phyloP scores from a whole-genome alignment of 225 moss, liverwort and hornwort species.

The Climacium dendroides region DNA sequence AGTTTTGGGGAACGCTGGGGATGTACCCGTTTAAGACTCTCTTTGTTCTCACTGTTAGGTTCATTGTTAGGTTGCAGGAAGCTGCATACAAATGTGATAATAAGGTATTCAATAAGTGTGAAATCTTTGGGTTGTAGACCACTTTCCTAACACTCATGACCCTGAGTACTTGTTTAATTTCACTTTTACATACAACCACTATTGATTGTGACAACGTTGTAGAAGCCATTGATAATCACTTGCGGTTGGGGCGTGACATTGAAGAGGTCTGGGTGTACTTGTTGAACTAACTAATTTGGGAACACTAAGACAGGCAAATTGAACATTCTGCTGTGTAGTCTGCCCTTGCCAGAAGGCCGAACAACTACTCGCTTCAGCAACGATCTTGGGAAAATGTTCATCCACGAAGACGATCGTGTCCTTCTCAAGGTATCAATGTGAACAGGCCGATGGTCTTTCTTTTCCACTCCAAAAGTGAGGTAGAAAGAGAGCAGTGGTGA shows the following conservation, averaged over 20 bases:
- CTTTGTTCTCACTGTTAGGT: neutral
- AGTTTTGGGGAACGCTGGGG: neutral
- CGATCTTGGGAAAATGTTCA: conserved; percentile 67
- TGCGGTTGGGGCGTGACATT: neutral
- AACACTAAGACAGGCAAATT: neutral
- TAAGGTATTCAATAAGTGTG: neutral
- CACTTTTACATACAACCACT: neutral
- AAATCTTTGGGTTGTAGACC: neutral
- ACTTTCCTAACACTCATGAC: neutral
- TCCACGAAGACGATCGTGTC: conserved; percentile 84
- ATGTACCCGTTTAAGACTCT: neutral
- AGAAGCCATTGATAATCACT: neutral
- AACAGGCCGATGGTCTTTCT: neutral
- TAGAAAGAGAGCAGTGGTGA: neutral
- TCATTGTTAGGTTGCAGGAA: neutral
- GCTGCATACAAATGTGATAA: neutral
- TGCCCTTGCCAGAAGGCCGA: conserved; percentile 40
- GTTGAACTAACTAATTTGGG: neutral
- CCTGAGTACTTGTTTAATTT: neutral
- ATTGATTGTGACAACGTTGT: neutral
- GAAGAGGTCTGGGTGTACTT: neutral
- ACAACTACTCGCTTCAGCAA: conserved; percentile 38
- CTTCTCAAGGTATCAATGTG: conserved; percentile 56
- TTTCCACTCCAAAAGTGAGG: neutral
- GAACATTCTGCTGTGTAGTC: conserved; percentile 11